Percentiles rank a stretch among this genome's conserved stretches.
phyloP scores from a whole-genome alignment of 371 early-diverging fungal genomes.

The Mucor irregularis region DNA sequence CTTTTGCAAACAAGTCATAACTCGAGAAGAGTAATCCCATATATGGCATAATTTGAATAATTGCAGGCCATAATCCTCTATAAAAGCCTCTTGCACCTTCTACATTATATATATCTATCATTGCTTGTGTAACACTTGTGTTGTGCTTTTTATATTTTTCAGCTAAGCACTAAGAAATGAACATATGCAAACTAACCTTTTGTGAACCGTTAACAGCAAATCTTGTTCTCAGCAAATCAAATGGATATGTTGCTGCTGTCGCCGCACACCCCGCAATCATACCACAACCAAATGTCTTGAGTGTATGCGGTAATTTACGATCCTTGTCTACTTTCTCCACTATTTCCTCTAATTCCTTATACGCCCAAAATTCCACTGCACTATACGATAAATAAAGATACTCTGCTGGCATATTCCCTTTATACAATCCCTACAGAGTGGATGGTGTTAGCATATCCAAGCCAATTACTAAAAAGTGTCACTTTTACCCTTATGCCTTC shows the following conservation, averaged over 20 bases:
- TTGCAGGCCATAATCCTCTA: constrained; percentile 79
- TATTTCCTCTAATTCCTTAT: constrained; percentile 48
- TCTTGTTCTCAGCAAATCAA: constrained; percentile 91
- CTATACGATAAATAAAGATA: constrained; percentile 90
- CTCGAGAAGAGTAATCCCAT: constrained; percentile 86
- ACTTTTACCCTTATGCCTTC: constrained; percentile 70
- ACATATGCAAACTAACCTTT: constrained; percentile 35
- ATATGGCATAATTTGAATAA: constrained; percentile 90
- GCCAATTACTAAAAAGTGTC: too few species aligned
- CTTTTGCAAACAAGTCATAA: constrained; percentile 64
- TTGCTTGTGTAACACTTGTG: constrained; percentile 62
- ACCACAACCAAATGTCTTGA: constrained; percentile 66
- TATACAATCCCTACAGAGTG: constrained; percentile 78
- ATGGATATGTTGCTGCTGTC: constrained; percentile 86
- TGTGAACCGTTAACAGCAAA: constrained; percentile 79
- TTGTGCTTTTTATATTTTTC: constrained; percentile 42
- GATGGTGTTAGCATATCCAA: too few species aligned
- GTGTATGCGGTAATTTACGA: constrained; percentile 28
- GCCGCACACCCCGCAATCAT: constrained; percentile 79
- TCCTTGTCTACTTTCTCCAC: constrained; percentile 29
- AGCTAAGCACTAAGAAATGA: neutral
- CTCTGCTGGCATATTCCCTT: constrained; percentile 92
- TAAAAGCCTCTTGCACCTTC: constrained; percentile 90
- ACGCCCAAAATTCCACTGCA: constrained; percentile 83
- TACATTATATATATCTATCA: constrained; percentile 56